Evolutionary conservation across 805 yeast genomes (phyloP).

Genomic region (Candida orba): DNA sequence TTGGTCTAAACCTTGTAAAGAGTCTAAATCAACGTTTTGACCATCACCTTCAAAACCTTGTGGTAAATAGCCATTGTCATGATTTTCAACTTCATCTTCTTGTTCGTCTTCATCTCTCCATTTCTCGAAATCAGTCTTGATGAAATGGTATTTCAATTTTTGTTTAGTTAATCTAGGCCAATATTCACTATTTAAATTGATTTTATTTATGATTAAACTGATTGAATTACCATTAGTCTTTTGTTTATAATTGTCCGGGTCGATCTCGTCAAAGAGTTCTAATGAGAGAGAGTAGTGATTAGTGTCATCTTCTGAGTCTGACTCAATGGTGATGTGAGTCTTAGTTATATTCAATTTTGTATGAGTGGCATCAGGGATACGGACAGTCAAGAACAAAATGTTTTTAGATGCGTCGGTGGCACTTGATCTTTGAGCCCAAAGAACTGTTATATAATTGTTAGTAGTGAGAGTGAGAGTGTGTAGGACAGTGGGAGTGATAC

Average conservation of each 20-base stretch:
- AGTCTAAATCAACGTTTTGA: conserved; percentile 18
- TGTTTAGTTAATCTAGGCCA: conserved; percentile 96
- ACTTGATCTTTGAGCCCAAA: conserved; percentile 96
- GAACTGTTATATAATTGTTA: conserved; percentile 36
- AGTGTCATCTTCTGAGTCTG: conserved; percentile 37
- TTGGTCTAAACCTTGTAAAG: conserved; percentile 13
- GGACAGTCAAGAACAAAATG: conserved; percentile 64
- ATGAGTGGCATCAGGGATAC: conserved; percentile 60
- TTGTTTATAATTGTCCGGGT: conserved; percentile 53
- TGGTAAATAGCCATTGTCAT: conserved; percentile 27
- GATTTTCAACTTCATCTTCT: conserved; percentile 31
- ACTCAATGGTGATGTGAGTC: conserved; percentile 45
- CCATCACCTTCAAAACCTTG: conserved; percentile 35
- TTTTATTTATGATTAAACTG: conserved; percentile 65
- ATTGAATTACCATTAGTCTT: conserved; percentile 49
- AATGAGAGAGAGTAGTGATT: conserved; percentile 54
- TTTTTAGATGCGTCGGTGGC: conserved; percentile 68
- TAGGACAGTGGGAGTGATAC: too few species aligned
- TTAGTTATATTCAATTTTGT: conserved; percentile 57
- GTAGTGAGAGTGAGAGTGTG: not conserved
- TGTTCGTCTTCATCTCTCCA: conserved; percentile 99
- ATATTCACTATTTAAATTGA: conserved; percentile 59
- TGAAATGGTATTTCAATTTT: conserved; percentile 67
- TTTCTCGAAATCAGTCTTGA: conserved; percentile 92
- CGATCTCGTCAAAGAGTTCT: conserved; percentile 73